Percentiles rank a stretch among this genome's conserved stretches.
These are phyloP conservation scores for Crucihimalaya himalaica DNA, from an alignment of 345 rosid species.

Conservation along the genomic window DNA sequence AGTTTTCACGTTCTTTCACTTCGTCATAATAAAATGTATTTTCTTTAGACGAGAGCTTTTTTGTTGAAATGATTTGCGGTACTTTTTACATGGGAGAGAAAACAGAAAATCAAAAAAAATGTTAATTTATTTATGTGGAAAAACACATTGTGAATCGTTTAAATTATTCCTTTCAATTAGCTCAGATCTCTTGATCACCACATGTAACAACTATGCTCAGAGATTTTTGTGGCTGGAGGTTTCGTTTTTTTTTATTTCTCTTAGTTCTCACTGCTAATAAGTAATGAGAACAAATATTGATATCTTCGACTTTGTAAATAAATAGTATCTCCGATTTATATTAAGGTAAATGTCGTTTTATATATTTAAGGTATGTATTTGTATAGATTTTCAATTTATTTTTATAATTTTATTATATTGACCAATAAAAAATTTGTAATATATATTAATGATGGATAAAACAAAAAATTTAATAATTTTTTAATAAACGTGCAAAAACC, in stretches of 20 bases:
- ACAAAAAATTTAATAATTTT: too few relatives aligned
- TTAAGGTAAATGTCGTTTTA: too few relatives aligned
- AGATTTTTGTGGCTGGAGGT: neutral
- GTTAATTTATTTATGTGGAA: neutral
- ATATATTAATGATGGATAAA: too few relatives aligned
- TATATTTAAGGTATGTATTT: too few relatives aligned
- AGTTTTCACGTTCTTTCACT: neutral
- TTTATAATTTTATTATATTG: too few relatives aligned
- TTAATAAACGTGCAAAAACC: too few relatives aligned
- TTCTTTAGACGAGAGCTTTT: neutral
- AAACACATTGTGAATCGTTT: neutral
- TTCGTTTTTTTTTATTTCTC: neutral
- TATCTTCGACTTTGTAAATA: neutral
- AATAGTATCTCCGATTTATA: too few relatives aligned
- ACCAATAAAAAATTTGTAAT: too few relatives aligned
- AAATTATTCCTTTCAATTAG: neutral
- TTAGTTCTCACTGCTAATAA: neutral
- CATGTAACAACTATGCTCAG: conserved; percentile 1
- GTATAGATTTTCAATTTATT: too few relatives aligned
- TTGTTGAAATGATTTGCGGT: neutral
- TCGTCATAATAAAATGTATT: neutral
- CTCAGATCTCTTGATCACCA: neutral
- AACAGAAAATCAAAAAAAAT: neutral
- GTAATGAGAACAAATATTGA: neutral
- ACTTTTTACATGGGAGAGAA: neutral